phyloP scores from a whole-genome alignment of 75 land plant genomes.

The Picea glauca region DNA sequence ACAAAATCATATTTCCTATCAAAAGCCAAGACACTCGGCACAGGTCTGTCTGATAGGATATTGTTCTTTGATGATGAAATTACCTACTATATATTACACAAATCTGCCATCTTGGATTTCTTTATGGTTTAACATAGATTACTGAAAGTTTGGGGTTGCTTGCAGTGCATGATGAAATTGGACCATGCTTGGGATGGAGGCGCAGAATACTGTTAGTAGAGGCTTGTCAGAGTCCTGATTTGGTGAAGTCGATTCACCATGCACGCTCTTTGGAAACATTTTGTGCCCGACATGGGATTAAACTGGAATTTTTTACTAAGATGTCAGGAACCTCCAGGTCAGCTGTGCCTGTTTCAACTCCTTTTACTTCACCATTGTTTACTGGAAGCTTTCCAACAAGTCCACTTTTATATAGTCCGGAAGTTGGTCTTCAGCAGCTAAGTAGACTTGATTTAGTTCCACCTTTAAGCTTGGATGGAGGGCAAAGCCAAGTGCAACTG shows the following conservation, averaged over 20 bases:
- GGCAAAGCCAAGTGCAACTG: slow-evolving; percentile 13
- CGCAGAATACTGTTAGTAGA: slow-evolving; percentile 78
- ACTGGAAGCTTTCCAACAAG: slow-evolving; percentile 93
- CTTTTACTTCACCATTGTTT: slow-evolving; percentile 85
- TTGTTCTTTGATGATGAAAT: background rate
- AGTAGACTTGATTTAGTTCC: slow-evolving; percentile 78
- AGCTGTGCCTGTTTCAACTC: slow-evolving; percentile 45
- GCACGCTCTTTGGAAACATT: slow-evolving; percentile 73
- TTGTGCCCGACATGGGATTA: slow-evolving; percentile 66
- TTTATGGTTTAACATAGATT: too few species aligned
- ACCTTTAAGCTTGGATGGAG: slow-evolving; percentile 89
- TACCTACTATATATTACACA: background rate
- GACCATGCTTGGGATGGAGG: slow-evolving; percentile 83
- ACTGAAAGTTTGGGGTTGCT: background rate
- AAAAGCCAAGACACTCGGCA: slow-evolving; percentile 1
- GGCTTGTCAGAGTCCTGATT: slow-evolving; percentile 62
- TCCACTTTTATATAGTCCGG: slow-evolving; percentile 86
- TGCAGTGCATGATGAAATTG: slow-evolving; percentile 33
- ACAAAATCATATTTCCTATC: slow-evolving; percentile 19
- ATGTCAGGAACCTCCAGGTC: slow-evolving; percentile 19
- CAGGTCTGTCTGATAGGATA: background rate
- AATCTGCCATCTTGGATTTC: background rate
- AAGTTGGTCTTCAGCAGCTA: slow-evolving; percentile 46
- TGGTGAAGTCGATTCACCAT: slow-evolving; percentile 59
- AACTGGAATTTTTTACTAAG: slow-evolving; percentile 38